These are phyloP conservation scores for Monosporascus sp. DNA, from an alignment of 2,329 filamentous ascomycete genomes.

Conservation along the genomic window DNA sequence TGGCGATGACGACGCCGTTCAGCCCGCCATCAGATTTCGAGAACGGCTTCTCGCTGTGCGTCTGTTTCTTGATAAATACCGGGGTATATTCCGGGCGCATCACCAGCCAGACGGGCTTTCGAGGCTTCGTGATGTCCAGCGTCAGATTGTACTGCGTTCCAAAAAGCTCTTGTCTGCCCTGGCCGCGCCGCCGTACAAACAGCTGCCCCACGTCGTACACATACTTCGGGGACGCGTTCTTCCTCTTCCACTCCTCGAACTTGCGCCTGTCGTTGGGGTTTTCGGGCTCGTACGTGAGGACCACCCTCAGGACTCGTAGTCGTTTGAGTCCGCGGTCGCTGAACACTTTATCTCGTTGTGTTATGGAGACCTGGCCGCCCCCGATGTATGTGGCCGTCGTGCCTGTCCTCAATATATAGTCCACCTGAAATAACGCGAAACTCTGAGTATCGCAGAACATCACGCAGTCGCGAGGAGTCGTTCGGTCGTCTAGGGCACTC, in stretches of 20 bases:
- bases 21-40: not conserved
- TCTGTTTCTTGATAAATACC: not conserved
- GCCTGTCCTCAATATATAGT: slow-evolving; percentile 1
- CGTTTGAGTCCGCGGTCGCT: not conserved
- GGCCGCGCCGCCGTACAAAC: not conserved
- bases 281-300: not conserved
- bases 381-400: slow-evolving; percentile 1
- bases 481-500: not conserved
- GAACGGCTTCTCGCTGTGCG: not conserved
- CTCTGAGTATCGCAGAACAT: not conserved
- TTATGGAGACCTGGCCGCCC: not conserved
- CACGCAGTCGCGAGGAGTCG: not conserved
- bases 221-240: not conserved
- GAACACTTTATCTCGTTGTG: not conserved
- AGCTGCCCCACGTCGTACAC: slow-evolving; percentile 5
- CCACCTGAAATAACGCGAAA: not conserved
- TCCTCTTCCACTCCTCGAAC: not conserved
- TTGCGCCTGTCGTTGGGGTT: not conserved
- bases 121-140: not conserved
- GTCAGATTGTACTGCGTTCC: slow-evolving; percentile 1
- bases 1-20: not conserved
- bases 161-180: not conserved
- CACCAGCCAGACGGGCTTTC: slow-evolving; percentile 1
- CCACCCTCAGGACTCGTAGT: not conserved
- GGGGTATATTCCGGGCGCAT: slow-evolving; percentile 1